Base-by-base conservation (phyloP, 139 green algal species). In the Nannochloris sp. region DNA sequence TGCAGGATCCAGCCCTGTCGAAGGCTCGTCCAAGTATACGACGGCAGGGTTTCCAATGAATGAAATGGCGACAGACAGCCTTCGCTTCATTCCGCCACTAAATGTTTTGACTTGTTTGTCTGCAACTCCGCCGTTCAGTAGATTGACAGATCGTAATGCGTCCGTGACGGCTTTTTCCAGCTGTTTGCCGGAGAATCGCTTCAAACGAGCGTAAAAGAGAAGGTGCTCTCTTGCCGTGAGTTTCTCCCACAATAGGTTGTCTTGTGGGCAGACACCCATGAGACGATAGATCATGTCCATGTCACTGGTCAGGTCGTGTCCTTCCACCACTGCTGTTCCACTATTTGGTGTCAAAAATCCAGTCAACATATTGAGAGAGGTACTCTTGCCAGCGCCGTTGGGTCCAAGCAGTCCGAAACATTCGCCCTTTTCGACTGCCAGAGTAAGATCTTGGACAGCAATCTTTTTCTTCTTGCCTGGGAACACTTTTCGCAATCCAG, bases 161-260 rank as follows among this genome's bases (percentile, higher is more conserved):
- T 21, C 24, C 0, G 72, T 57, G n/a, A 76, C 60, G 23, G 67
- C 68, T 11, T 34, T 24, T 19, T 10, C 25, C 21, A 78, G 54
- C 60, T 53, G 27, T 18, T 15, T 0, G 0, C 66, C 59, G 25
- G 56, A 60, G 5, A 68, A 36, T 1, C 8, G 83, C 81, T 95
- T 95, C 60, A 98, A 73, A 19, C 79, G 61, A 5, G 80, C 88
- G 69, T 90, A 97, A 37, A 98, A 84, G 19, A 65, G 44, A 3
- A 98, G 77, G 81, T 98, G 92, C 77, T 98, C 92, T 0, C 69
- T 62, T 7, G 85, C 91, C 0, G 80, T 92, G 3, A 98, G 82
- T 48, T 79, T 72, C 36, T 75, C 73, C 92, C 92, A 98, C 48
- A 97, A 83, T 16, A 97, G 76, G 70, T 98, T 87, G 58, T 76